These are phyloP conservation scores for Zymoseptoria ardabiliae DNA, from an alignment of 2,329 filamentous ascomycete genomes.

Conservation along the genomic window DNA sequence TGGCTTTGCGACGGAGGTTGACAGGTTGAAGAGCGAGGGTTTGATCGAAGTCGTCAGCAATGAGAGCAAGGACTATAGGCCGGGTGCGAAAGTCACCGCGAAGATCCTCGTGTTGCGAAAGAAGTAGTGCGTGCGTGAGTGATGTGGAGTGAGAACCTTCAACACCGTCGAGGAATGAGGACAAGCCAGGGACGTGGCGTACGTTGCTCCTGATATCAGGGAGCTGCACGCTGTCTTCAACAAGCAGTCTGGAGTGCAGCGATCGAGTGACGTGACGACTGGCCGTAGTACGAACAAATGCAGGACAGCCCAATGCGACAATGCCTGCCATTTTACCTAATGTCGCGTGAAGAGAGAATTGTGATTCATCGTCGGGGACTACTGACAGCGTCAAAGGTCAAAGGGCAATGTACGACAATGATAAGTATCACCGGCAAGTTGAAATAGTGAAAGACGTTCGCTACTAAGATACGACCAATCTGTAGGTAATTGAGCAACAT, in stretches of 20 bases:
- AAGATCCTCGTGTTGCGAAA: slow-evolving; percentile 23
- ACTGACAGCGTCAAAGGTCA: too few relatives aligned
- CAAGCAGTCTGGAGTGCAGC: neutral
- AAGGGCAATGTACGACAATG: neutral
- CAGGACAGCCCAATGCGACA: neutral
- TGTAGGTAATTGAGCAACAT: neutral
- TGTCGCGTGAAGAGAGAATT: too few relatives aligned
- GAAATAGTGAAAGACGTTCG: neutral
- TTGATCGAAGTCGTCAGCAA: slow-evolving; percentile 32
- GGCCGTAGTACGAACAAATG: neutral
- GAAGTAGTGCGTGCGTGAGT: slow-evolving; percentile 4
- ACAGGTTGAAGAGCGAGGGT: slow-evolving; percentile 29
- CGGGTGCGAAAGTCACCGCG: slow-evolving; percentile 16
- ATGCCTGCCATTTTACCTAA: neutral
- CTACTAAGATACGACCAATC: neutral
- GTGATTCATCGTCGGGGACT: too few relatives aligned
- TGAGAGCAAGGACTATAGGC: slow-evolving; percentile 27
- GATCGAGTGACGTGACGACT: neutral
- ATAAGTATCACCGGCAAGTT: neutral
- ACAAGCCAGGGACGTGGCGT: neutral
- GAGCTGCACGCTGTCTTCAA: neutral
- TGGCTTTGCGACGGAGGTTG: slow-evolving; percentile 43
- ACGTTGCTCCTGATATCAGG: neutral
- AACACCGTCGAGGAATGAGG: neutral
- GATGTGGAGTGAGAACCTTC: neutral